Evolutionary conservation across 805 yeast genomes (phyloP).

Genomic region (Crinitomyces ghanaensis): DNA sequence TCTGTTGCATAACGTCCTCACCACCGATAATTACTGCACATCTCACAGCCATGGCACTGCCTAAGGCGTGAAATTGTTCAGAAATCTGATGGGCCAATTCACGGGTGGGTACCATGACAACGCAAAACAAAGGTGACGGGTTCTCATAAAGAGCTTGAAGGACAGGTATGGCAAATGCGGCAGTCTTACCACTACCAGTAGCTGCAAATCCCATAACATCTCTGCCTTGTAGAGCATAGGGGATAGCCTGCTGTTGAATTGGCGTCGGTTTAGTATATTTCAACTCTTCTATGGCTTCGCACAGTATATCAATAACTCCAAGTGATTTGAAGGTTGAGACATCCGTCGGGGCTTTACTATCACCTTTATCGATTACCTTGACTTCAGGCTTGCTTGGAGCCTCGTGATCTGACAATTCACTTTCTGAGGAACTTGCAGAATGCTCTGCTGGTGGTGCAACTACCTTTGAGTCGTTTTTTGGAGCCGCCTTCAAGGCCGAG

Average conservation of each 20-base stretch:
- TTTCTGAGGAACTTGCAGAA: too few relatives aligned
- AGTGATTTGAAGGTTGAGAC: slow-evolving; percentile 22
- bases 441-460: too few relatives aligned
- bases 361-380: too few relatives aligned
- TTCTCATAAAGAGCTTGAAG: slow-evolving; percentile 83
- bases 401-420: too few relatives aligned
- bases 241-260: slow-evolving; percentile 83
- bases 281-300: slow-evolving; percentile 66
- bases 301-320: slow-evolving; percentile 32
- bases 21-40: slow-evolving; percentile 91
- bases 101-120: slow-evolving; percentile 70
- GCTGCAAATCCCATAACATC: slow-evolving; percentile 95
- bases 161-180: slow-evolving; percentile 95
- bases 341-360: slow-evolving; percentile 7
- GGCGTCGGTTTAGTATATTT: slow-evolving; percentile 83
- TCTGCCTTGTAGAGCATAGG: slow-evolving; percentile 79
- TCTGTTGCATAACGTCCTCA: slow-evolving; percentile 97
- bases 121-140: slow-evolving; percentile 78
- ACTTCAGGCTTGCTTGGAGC: too few relatives aligned
- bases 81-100: slow-evolving; percentile 54
- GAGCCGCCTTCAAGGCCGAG: too few relatives aligned
- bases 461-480: too few relatives aligned
- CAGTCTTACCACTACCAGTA: slow-evolving; percentile 97
- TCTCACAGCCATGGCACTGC: slow-evolving; percentile 84
- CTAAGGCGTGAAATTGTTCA: slow-evolving; percentile 91